Evolutionary conservation across 345 rosid species (phyloP), one percentile per base, ranked within the genome.

Genomic region (Hibiscus trionum): DNA sequence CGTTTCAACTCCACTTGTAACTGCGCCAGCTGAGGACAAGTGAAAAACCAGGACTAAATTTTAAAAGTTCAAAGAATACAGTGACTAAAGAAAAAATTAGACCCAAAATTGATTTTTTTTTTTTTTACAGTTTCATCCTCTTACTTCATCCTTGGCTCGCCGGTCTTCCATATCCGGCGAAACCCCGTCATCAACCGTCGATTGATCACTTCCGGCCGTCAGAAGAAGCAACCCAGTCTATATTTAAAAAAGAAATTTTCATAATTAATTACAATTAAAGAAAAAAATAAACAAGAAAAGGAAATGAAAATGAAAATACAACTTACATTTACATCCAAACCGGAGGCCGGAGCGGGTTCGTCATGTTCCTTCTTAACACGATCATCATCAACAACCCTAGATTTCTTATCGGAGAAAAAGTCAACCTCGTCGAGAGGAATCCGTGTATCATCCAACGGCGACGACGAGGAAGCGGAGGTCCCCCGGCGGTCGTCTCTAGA

Each of bases 181-280:
- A 0, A 81, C 73, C 21, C 91, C 96, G 72, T 90, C 92, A 61
- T 91, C 95, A 52, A 91, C 91, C 26, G 84, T 87, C 27, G 97
- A 91, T 72, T 91, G 87, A 78, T 91, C 95, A 75, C 96, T 94
- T 79, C 93, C 83, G 1, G 85, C 86, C 17, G 88, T 90, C 10
- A 84, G 87, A 76, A 94, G 97, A 70, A 77, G 91, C 86, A 94
- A 85, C 2, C 93, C 91, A 72, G 88, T 94, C 98, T 91, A 76
- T 33, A 64, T 9, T 52, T 42, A 31, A 29, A 16, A 16, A 61
- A 37, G 62, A 31, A 11, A 12, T 1, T 7, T 7, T 50, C n/a
- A 50, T 50, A 50, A 15, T 50, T 50, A 14, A 15, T 50, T 50
- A 50, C 1, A 11, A 50, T 9, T 3, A 7, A 35, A 46, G 16